These are phyloP conservation scores for Fusarium lyarnte DNA, from an alignment of 2,329 filamentous ascomycete species.

Conservation along the genomic window DNA sequence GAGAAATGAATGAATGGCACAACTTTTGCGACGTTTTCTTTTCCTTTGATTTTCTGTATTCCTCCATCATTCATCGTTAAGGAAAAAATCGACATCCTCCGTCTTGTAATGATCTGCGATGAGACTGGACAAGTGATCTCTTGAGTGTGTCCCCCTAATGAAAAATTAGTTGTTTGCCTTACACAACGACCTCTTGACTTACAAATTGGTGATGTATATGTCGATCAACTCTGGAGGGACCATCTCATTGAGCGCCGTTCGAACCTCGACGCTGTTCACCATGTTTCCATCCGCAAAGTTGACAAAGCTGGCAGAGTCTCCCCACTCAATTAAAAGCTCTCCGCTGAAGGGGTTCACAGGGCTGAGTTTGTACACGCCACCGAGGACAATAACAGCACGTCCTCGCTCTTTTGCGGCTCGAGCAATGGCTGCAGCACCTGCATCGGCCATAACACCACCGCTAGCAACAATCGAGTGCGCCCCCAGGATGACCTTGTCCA, in stretches of 20 bases:
- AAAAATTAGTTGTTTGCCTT: background rate
- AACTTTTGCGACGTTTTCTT: constrained; percentile 32
- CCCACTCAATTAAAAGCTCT: constrained; percentile 85
- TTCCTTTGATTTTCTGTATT: constrained; percentile 6
- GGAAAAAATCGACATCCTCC: constrained; percentile 73
- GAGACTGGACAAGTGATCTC: constrained; percentile 77
- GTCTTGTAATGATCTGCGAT: constrained; percentile 79
- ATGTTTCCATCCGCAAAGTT: constrained; percentile 82
- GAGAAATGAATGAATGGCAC: constrained; percentile 19
- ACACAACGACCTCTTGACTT: constrained; percentile 44
- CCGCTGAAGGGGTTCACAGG: constrained; percentile 88
- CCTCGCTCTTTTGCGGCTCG: constrained; percentile 84
- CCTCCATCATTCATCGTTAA: constrained; percentile 48
- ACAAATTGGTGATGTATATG: constrained; percentile 83
- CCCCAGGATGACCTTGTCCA: constrained; percentile 93
- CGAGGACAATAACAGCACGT: constrained; percentile 87
- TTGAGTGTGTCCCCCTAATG: constrained; percentile 70
- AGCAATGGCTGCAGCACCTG: constrained; percentile 85
- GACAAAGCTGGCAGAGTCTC: constrained; percentile 79
- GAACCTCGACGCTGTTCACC: constrained; percentile 79
- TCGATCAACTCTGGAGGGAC: constrained; percentile 80
- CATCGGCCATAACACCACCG: constrained; percentile 84
- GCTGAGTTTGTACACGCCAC: constrained; percentile 92
- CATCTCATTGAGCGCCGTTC: constrained; percentile 84
- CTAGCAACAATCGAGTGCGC: constrained; percentile 90